Percentiles rank a stretch among this genome's conserved stretches.
Evolutionary conservation across 2,329 filamentous ascomycete genomes (phyloP).

Genomic region (Lachnellula arida): DNA sequence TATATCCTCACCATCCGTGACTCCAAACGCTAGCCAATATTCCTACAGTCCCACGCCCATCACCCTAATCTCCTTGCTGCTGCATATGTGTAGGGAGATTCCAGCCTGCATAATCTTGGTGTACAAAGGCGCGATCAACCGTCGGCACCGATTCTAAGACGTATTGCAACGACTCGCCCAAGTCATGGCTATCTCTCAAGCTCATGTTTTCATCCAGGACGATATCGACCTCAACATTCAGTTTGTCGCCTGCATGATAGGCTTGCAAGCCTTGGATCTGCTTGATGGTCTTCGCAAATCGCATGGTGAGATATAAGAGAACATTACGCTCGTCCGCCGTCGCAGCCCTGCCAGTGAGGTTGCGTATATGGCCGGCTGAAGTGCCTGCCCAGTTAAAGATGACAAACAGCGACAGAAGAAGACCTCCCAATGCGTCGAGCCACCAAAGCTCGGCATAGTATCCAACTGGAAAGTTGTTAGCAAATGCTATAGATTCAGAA

Average conservation of each 20-base stretch:
- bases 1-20: neutral
- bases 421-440: constrained; percentile 59
- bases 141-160: constrained; percentile 47
- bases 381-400: constrained; percentile 66
- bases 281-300: constrained; percentile 48
- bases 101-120: constrained; percentile 35
- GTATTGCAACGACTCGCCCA: constrained; percentile 60
- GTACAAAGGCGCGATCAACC: constrained; percentile 39
- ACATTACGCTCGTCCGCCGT: constrained; percentile 49
- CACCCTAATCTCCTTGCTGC: constrained; percentile 26
- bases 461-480: constrained; percentile 40
- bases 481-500: neutral
- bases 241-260: constrained; percentile 58
- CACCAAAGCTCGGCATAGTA: constrained; percentile 57
- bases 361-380: constrained; percentile 53
- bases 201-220: constrained; percentile 50
- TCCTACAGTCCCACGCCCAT: neutral
- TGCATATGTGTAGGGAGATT: constrained; percentile 35
- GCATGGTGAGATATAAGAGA: constrained; percentile 54
- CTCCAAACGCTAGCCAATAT: neutral
- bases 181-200: constrained; percentile 50
- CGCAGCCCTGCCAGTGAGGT: constrained; percentile 54
- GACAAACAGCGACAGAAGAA: constrained; percentile 59
- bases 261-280: constrained; percentile 51
- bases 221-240: constrained; percentile 60